Conservation (phyloP, 139 green algal species). For the Chlamydomonas applanata region DNA sequence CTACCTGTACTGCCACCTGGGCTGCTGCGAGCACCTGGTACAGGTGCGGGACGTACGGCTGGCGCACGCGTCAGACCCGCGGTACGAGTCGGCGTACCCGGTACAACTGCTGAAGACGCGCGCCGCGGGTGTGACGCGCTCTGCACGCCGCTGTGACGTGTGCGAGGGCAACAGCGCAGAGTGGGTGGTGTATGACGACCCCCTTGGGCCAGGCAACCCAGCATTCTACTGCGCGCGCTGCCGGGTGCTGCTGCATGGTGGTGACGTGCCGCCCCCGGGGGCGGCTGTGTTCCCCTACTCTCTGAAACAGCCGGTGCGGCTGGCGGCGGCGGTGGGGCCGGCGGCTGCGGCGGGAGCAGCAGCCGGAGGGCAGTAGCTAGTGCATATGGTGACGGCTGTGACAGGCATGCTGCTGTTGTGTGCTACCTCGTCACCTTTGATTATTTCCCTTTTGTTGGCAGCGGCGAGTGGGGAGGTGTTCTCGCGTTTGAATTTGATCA, state of each 20-base stretch:
- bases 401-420: too few species aligned
- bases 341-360: too few species aligned
- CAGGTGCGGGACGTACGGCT: slow-evolving; percentile 41
- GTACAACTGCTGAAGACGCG: slow-evolving; percentile 1
- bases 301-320: too few species aligned
- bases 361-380: too few species aligned
- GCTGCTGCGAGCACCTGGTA: slow-evolving; percentile 69
- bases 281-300: too few species aligned
- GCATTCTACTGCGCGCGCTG: slow-evolving; percentile 62
- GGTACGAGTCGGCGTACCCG: slow-evolving; percentile 14
- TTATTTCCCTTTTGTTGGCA: too few species aligned
- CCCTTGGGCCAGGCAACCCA: slow-evolving; percentile 43
- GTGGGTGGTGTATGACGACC: slow-evolving; percentile 63
- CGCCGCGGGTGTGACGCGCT: neutral
- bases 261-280: too few species aligned
- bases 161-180: slow-evolving; percentile 28
- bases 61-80: slow-evolving; percentile 39
- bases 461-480: too few species aligned
- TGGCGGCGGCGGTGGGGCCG: too few species aligned
- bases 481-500: too few species aligned
- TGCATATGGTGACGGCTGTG: too few species aligned
- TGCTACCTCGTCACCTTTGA: too few species aligned
- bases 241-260: slow-evolving; percentile 49
- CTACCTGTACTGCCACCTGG: slow-evolving; percentile 64
- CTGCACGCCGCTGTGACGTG: slow-evolving; percentile 44